Evolutionary conservation across 148 eudicot species (phyloP), one percentile per base, ranked within the genome.

Genomic region (Mesembryanthemum crystallinum): DNA sequence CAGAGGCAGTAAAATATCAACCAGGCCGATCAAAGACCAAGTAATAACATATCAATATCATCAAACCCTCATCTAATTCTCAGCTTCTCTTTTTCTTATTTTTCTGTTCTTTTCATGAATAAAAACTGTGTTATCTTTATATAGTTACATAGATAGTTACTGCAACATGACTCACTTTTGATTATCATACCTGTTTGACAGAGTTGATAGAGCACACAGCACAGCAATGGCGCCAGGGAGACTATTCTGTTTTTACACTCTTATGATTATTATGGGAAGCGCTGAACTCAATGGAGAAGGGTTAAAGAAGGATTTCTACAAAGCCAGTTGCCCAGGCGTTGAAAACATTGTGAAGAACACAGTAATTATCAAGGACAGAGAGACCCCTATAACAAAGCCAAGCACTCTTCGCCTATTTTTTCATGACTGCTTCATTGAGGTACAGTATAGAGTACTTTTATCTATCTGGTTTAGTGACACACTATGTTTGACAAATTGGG

Each of bases 371-470:
- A 86, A 86, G 76, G 20, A 77, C 0, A 84, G 33, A 66, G 76
- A 84, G 74, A 81, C 87, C 11, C 33, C 67, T 33, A 39, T 47
- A 25, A 79, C 85, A 11, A 69, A 82, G 75, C 89, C 85, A 23
- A 83, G 80, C 82, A 86, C 89, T 1, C 80, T 86, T 64, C 89
- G 87, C 7, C 78, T 86, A 29, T 83, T 79, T 59, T 80, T 86
- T 73, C 89, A 86, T 45, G 87, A 86, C 72, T 86, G 89, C 67
- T 73, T 86, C 29, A 81, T 84, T 17, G 82, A 82, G 85, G 89
- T 84, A 69, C 0, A 13, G 64, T 0, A 0, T 9, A 27, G 24
- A 23, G 30, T 23, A 59, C 14, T 23, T 8, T 45, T 45, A 45
- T 45, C 14, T 35, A 45, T 13, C 14, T 45, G 12, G 49, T 8